Evolutionary conservation across 768 basidiomycete species (phyloP).

Genomic region (Boletus reticuloceps): DNA sequence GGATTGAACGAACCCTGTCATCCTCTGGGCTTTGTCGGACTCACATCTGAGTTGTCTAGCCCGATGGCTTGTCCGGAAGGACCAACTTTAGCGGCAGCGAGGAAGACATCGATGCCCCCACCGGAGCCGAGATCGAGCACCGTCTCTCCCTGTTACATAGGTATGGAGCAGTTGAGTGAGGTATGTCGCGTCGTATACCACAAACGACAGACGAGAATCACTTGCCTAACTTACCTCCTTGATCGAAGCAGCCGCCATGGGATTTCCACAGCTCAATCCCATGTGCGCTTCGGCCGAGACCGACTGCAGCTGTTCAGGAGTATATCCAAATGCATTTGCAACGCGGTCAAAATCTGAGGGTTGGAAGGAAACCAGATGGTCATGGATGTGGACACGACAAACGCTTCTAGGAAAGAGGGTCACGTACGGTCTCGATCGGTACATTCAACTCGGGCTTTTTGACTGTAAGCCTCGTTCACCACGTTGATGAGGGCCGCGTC

Average conservation of each 20-base stretch:
- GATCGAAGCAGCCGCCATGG: constrained; percentile 44
- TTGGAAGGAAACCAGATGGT: background rate
- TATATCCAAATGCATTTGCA: constrained; percentile 47
- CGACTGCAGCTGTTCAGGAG: constrained; percentile 38
- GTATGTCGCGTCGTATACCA: too few relatives aligned
- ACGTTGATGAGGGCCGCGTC: background rate
- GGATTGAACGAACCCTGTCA: background rate
- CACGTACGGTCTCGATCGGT: constrained; percentile 14
- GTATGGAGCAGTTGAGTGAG: background rate
- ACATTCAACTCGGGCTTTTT: background rate
- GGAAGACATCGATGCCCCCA: constrained; percentile 54
- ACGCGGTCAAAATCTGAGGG: constrained; percentile 12
- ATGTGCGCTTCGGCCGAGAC: constrained; percentile 45
- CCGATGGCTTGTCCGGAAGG: constrained; percentile 50
- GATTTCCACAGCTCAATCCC: constrained; percentile 56
- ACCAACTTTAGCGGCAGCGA: constrained; percentile 51
- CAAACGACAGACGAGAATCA: background rate
- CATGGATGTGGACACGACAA: background rate
- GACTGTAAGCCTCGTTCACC: constrained; percentile 16
- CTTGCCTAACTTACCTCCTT: constrained; percentile 35
- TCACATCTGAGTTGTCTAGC: constrained; percentile 49
- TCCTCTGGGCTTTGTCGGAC: constrained; percentile 1
- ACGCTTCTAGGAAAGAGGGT: background rate
- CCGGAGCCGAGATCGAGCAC: constrained; percentile 59
- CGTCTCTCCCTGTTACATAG: constrained; percentile 44